Base-by-base conservation (phyloP, 2,329 filamentous ascomycete species). In the Stylonectria norvegica region DNA sequence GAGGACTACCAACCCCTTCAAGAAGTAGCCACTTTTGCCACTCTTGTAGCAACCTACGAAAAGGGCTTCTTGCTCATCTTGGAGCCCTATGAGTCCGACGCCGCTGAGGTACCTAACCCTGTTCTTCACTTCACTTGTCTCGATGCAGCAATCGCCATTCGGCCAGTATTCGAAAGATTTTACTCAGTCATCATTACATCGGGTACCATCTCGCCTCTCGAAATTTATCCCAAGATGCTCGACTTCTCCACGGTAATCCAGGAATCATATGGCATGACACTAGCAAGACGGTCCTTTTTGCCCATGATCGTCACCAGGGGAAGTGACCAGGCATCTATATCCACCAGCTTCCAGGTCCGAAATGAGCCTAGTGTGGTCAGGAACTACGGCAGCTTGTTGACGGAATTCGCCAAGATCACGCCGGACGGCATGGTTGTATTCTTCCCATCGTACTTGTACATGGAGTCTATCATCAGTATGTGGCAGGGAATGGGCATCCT, bases 161-260 rank as follows among this genome's bases (percentile, higher is more conserved):
- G 93, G 48, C 93, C 93, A 0, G 91, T 98, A 5, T 96, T 98
- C 59, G 91, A 98, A 44, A 84, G 93, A 36, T 98, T 98, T 64
- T 90, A 88, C 64, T 97, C 93, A 2, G 93, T 98, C 50, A 95
- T 98, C 59, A 97, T 98, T 61, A 98, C 93, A 0, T 97, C 93
- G 0, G 93, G 93, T 48, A 98, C 93, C 2, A 89, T 98, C 46
- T 97, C 93, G 2, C 93, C 93, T 0, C 69, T 98, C 4, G 94
- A 98, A 62, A 98, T 98, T 86, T 98, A 98, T 58, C 94, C 93
- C 0, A 96, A 95, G 60, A 98, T 98, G 90, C 81, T 98, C 18
- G 86, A 89, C 38, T 98, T 98, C 67, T 76, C 77, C 8, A 89
- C 90, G 2, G 89, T 97, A 1, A 85, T 97, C 3, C 90, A 97